These are phyloP conservation scores for Echeveria elegans DNA, from an alignment of 164 flowering plant species.

Conservation along the genomic window DNA sequence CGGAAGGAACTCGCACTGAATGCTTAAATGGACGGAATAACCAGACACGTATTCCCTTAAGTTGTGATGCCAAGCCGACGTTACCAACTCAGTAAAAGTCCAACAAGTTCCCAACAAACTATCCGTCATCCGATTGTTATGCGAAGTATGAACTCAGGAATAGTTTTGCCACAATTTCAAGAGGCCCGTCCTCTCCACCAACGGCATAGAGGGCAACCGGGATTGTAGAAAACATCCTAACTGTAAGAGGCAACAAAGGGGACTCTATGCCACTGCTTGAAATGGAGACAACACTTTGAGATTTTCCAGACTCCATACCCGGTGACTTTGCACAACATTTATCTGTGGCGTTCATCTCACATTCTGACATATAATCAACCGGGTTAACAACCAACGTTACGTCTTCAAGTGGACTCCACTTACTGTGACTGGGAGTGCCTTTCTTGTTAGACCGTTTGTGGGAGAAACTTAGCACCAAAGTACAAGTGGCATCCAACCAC, in stretches of 20 bases:
- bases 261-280: slow-evolving; percentile 32
- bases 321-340: slow-evolving; percentile 4
- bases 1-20: not conserved
- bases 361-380: slow-evolving; percentile 18
- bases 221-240: slow-evolving; percentile 53
- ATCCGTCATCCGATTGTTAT: too few species aligned
- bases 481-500: slow-evolving; percentile 84
- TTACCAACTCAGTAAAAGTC: not conserved
- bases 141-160: slow-evolving; percentile 57
- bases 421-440: slow-evolving; percentile 34
- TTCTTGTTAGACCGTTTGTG: slow-evolving; percentile 28
- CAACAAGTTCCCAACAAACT: too few species aligned
- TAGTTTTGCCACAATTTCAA: slow-evolving; percentile 70
- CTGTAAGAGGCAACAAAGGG: slow-evolving; percentile 59
- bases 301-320: slow-evolving; percentile 8
- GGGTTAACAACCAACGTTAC: slow-evolving; percentile 50
- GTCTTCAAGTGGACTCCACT: slow-evolving; percentile 46
- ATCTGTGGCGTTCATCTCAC: slow-evolving; percentile 8
- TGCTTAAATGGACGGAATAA: too few species aligned
- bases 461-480: slow-evolving; percentile 48
- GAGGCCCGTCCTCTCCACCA: slow-evolving; percentile 81
- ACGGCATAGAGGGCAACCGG: slow-evolving; percentile 72
- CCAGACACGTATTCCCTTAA: too few species aligned
- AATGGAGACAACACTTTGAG: not conserved
- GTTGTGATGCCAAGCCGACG: not conserved